phyloP scores from a whole-genome alignment of 2,329 filamentous ascomycete species.

The Fusarium sp. region DNA sequence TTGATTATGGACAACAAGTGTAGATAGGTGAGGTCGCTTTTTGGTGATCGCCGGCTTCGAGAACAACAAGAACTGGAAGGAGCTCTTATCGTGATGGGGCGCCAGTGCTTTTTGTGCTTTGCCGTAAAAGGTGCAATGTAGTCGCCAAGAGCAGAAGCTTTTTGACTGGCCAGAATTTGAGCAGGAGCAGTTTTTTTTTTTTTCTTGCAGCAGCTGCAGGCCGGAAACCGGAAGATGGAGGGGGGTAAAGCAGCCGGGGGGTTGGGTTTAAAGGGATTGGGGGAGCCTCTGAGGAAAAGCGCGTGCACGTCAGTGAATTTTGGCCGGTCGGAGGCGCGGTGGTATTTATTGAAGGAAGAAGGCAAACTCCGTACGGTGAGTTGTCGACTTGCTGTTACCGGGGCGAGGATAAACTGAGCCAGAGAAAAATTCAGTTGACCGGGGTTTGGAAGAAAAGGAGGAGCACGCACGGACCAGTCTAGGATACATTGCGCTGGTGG shows the following conservation, averaged over 20 bases:
- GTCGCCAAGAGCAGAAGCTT: slow-evolving; percentile 28
- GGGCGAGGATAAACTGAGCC: slow-evolving; percentile 47
- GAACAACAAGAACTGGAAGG: slow-evolving; percentile 30
- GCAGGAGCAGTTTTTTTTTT: slow-evolving; percentile 25
- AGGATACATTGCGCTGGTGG: not conserved
- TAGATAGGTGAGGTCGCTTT: not conserved
- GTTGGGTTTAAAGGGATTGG: slow-evolving; percentile 40
- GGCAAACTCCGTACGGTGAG: slow-evolving; percentile 45
- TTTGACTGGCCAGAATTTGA: slow-evolving; percentile 23
- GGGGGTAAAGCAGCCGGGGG: slow-evolving; percentile 34
- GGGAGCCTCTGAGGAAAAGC: slow-evolving; percentile 54
- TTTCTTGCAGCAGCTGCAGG: slow-evolving; percentile 25
- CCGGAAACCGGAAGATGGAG: slow-evolving; percentile 24
- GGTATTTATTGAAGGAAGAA: slow-evolving; percentile 57
- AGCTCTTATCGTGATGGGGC: slow-evolving; percentile 38
- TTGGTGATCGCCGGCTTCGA: slow-evolving; percentile 34
- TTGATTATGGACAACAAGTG: slow-evolving; percentile 26
- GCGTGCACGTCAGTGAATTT: slow-evolving; percentile 58
- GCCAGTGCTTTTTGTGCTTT: slow-evolving; percentile 36
- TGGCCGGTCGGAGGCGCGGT: slow-evolving; percentile 55
- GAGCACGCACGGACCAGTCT: slow-evolving; percentile 23
- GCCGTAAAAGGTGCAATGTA: slow-evolving; percentile 31
- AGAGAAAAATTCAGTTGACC: slow-evolving; percentile 50
- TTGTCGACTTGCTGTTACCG: slow-evolving; percentile 52
- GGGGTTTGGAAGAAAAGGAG: slow-evolving; percentile 37